These are phyloP conservation scores for Barnettozyma populi DNA, from an alignment of 805 yeast genomes.

Conservation along the genomic window DNA sequence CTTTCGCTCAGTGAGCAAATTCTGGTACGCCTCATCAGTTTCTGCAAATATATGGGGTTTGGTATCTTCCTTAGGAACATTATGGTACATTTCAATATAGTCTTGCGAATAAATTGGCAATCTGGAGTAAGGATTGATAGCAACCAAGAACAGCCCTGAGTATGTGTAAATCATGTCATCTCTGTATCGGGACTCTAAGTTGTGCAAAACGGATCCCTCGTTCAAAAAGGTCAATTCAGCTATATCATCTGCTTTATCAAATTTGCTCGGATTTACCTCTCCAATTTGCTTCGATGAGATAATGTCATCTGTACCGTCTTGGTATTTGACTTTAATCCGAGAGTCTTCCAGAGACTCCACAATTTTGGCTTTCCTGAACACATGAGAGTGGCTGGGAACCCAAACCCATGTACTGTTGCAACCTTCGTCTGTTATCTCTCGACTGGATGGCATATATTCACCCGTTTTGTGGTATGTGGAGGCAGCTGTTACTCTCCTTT, in stretches of 20 bases:
- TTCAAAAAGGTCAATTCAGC: slow-evolving; percentile 91
- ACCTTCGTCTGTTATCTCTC: neutral
- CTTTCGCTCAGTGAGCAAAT: slow-evolving; percentile 57
- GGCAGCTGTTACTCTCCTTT: slow-evolving; percentile 4
- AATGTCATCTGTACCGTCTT: slow-evolving; percentile 34
- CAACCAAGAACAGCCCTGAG: slow-evolving; percentile 92
- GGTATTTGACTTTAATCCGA: slow-evolving; percentile 34
- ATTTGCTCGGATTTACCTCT: slow-evolving; percentile 81
- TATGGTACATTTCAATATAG: slow-evolving; percentile 51
- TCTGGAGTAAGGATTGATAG: slow-evolving; percentile 83
- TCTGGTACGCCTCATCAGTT: slow-evolving; percentile 80
- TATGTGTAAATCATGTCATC: slow-evolving; percentile 85
- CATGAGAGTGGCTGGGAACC: slow-evolving; percentile 57
- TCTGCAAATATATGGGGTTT: slow-evolving; percentile 91
- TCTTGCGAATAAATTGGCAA: slow-evolving; percentile 66
- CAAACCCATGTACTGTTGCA: slow-evolving; percentile 53
- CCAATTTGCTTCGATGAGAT: slow-evolving; percentile 43
- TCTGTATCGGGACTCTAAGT: slow-evolving; percentile 68
- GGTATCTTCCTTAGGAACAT: slow-evolving; percentile 36
- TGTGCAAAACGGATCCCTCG: slow-evolving; percentile 92
- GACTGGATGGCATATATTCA: neutral
- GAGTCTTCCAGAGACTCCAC: slow-evolving; percentile 35
- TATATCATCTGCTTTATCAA: slow-evolving; percentile 90
- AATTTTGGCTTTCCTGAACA: slow-evolving; percentile 59
- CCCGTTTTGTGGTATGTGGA: neutral